Percentiles rank a stretch among this genome's conserved stretches.
These are phyloP conservation scores for Candida sp. DNA, from an alignment of 1,139 yeast species.

Conservation along the genomic window DNA sequence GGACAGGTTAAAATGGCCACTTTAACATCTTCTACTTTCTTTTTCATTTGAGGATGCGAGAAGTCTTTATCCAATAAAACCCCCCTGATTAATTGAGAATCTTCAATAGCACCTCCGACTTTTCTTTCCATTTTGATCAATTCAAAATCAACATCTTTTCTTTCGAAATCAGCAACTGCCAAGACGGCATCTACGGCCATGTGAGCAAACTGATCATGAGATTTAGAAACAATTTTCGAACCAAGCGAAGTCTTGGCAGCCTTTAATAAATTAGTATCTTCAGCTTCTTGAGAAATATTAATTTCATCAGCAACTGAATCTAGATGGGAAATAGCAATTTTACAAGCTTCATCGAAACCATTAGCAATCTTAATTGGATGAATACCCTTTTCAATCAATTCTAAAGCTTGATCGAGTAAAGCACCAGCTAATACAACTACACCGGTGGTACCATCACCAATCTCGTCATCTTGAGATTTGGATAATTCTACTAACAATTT, in stretches of 20 bases:
- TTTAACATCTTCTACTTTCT: conserved; percentile 72
- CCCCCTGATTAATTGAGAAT: conserved; percentile 82
- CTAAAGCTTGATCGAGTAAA: conserved; percentile 89
- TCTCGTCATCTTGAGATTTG: conserved; percentile 96
- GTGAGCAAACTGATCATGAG: conserved; percentile 89
- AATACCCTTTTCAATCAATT: conserved; percentile 92
- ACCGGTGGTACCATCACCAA: conserved; percentile 99
- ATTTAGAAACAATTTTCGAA: conserved; percentile 91
- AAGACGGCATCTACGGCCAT: conserved; percentile 98
- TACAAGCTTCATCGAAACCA: conserved; percentile 97
- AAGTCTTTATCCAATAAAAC: conserved; percentile 94
- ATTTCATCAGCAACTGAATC: conserved; percentile 71
- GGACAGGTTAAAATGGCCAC: conserved; percentile 97
- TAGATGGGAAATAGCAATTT: conserved; percentile 75
- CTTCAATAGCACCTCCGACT: conserved; percentile 91
- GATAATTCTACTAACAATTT: conserved; percentile 92
- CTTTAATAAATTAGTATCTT: conserved; percentile 59
- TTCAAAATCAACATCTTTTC: conserved; percentile 96
- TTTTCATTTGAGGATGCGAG: conserved; percentile 98
- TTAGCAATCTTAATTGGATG: conserved; percentile 97
- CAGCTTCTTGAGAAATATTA: conserved; percentile 44
- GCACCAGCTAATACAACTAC: conserved; percentile 97
- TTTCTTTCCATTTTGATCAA: conserved; percentile 93
- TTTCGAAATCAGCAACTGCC: conserved; percentile 85
- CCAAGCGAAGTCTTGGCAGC: conserved; percentile 97